Evolutionary conservation across 2,329 filamentous ascomycete genomes (phyloP), one percentile per base, ranked within the genome.

Genomic region (Nemania diffusa): DNA sequence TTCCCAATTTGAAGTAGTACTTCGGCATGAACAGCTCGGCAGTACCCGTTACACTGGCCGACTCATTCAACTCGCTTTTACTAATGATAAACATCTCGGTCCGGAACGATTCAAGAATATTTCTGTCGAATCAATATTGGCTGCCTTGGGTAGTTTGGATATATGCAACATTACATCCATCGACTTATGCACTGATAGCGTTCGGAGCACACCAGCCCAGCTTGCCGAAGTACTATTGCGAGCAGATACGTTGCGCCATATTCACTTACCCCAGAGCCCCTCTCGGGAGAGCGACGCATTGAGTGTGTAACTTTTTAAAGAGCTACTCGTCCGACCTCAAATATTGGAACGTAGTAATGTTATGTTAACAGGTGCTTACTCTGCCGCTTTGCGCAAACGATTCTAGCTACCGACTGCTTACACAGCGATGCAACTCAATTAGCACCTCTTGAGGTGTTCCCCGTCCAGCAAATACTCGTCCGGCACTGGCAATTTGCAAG

Each of bases 131-230:
- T 13, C n/a, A 2, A 17, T 63, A 6, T 48, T 51, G 15, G 40
- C 40, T 9, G 60, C 60, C 52, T 46, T 40, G 2, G 15, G 42
- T 9, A 42, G 6, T 1, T 34, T n/a, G 29, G 37, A 27, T 9
- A 8, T 17, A 20, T 26, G 9, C 5, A 64, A 57, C 11, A 27
- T 51, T 6, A 70, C 48, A 24, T 67, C 69, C 9, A 22, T 71
- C 26, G 71, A 69, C 24, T 26, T 71, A 20, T 69, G 69, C 46
- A 62, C 69, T 27, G 67, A 72, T 27, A 64, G 32, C 22, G 40
- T 72, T 34, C 42, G 32, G n/a, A 56, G 69, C 51, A 64, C 62
- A 44, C 61, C 67, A 22, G 56, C 67, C 27, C 50, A 72, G 42
- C 51, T 72, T n/a, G 57, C 57, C 11, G 27, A 58, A 13, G 56